These are phyloP conservation scores for Colletotrichum lindemuthianum DNA, from an alignment of 2,329 filamentous ascomycete species.

Conservation along the genomic window DNA sequence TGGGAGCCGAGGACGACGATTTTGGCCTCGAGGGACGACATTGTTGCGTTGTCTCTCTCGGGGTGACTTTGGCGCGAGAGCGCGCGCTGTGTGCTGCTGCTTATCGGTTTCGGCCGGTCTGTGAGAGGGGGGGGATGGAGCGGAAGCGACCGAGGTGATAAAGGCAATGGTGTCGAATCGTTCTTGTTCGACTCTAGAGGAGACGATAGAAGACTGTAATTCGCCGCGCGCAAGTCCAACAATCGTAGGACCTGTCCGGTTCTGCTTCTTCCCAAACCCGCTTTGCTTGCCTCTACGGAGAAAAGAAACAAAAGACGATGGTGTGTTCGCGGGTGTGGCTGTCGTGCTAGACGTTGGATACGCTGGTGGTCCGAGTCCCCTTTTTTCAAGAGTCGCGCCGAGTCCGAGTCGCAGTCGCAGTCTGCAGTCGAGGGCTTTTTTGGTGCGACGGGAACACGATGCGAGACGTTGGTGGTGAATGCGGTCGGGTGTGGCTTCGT, in stretches of 20 bases:
- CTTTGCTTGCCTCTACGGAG: neutral
- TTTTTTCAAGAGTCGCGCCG: neutral
- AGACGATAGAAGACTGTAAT: slow-evolving; percentile 10
- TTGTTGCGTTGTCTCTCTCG: slow-evolving; percentile 31
- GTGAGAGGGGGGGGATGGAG: neutral
- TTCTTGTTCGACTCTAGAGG: slow-evolving; percentile 10
- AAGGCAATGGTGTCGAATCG: neutral
- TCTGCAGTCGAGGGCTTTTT: neutral
- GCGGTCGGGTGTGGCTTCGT: slow-evolving; percentile 11
- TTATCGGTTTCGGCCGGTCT: too few relatives aligned
- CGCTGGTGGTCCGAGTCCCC: slow-evolving; percentile 25
- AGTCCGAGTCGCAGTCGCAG: neutral
- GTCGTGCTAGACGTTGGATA: slow-evolving; percentile 27
- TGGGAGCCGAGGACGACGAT: slow-evolving; percentile 84
- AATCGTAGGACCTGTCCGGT: too few relatives aligned
- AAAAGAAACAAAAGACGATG: neutral
- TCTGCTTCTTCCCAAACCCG: too few relatives aligned
- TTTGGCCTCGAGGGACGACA: slow-evolving; percentile 79
- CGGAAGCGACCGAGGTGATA: neutral
- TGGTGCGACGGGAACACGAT: slow-evolving; percentile 4
- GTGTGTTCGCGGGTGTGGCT: slow-evolving; percentile 20
- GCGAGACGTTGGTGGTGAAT: slow-evolving; percentile 3
- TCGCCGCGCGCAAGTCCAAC: too few relatives aligned
- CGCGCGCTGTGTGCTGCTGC: too few relatives aligned
- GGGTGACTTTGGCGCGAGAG: too few relatives aligned